These are phyloP conservation scores for Arxiozyma slooffiae DNA, from an alignment of 1,139 yeast species.

Conservation along the genomic window DNA sequence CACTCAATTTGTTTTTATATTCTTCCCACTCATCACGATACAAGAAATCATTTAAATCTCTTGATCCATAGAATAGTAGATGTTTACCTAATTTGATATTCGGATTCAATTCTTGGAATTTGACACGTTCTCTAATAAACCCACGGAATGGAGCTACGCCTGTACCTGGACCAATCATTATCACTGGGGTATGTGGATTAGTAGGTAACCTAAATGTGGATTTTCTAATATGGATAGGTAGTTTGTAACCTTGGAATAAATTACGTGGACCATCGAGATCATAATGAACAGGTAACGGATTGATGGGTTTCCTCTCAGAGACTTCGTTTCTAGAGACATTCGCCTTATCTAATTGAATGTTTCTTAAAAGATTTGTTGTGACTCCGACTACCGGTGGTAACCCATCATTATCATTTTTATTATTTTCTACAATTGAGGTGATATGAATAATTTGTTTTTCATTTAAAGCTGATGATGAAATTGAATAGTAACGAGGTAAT, in stretches of 20 bases:
- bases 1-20: slow-evolving; percentile 56
- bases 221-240: slow-evolving; percentile 89
- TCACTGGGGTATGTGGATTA: slow-evolving; percentile 73
- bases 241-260: slow-evolving; percentile 43
- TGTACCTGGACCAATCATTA: slow-evolving; percentile 95
- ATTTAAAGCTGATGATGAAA: slow-evolving; percentile 76
- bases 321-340: neutral
- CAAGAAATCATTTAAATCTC: slow-evolving; percentile 68
- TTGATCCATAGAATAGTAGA: slow-evolving; percentile 76
- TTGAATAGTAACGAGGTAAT: slow-evolving; percentile 94
- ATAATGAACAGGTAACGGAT: slow-evolving; percentile 42
- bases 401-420: slow-evolving; percentile 34
- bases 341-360: slow-evolving; percentile 43
- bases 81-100: slow-evolving; percentile 54
- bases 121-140: slow-evolving; percentile 72
- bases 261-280: slow-evolving; percentile 75
- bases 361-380: slow-evolving; percentile 75
- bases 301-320: slow-evolving; percentile 12
- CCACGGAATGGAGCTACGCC: slow-evolving; percentile 98
- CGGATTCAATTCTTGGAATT: slow-evolving; percentile 39
- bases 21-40: slow-evolving; percentile 81
- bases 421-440: slow-evolving; percentile 80
- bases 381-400: slow-evolving; percentile 49
- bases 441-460: slow-evolving; percentile 72
- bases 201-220: slow-evolving; percentile 90